Percentiles rank a stretch among this genome's conserved stretches.
Conservation (phyloP, 148 eudicot genomes). For the Cornus suecica region DNA sequence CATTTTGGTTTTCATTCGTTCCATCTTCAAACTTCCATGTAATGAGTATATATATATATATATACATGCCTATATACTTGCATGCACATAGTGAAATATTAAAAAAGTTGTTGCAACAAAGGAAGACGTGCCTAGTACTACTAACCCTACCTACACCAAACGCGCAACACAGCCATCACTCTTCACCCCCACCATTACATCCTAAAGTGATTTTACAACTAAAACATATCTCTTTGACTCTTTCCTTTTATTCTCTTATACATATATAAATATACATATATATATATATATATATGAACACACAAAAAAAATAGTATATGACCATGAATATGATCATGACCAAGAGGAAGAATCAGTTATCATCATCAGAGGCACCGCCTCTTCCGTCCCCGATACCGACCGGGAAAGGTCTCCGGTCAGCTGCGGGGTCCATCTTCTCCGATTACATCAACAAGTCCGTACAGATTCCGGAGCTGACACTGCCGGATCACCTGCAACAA, state of each 20-base stretch:
- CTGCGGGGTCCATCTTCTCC: slow-evolving; percentile 33
- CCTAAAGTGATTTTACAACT: neutral
- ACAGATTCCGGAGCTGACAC: slow-evolving; percentile 53
- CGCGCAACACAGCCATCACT: neutral
- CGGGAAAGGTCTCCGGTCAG: slow-evolving; percentile 54
- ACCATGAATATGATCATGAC: too few species aligned
- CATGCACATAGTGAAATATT: too few species aligned
- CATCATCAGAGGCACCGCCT: slow-evolving; percentile 22
- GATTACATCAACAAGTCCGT: slow-evolving; percentile 36
- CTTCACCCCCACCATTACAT: neutral
- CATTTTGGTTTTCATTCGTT: too few species aligned
- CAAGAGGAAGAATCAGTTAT: too few species aligned
- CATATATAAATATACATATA: neutral
- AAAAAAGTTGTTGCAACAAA: too few species aligned
- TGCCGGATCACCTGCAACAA: slow-evolving; percentile 42
- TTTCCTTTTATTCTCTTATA: neutral
- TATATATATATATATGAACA: too few species aligned
- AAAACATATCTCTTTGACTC: neutral
- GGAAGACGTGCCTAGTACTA: slow-evolving; percentile 11
- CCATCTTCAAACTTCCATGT: too few species aligned
- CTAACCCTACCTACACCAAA: slow-evolving; percentile 18
- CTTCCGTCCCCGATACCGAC: slow-evolving; percentile 75
- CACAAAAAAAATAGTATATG: too few species aligned
- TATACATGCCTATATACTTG: too few species aligned
- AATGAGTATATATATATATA: too few species aligned